phyloP scores from a whole-genome alignment of 352 stramenopile species.

The Pythium periplocum region DNA sequence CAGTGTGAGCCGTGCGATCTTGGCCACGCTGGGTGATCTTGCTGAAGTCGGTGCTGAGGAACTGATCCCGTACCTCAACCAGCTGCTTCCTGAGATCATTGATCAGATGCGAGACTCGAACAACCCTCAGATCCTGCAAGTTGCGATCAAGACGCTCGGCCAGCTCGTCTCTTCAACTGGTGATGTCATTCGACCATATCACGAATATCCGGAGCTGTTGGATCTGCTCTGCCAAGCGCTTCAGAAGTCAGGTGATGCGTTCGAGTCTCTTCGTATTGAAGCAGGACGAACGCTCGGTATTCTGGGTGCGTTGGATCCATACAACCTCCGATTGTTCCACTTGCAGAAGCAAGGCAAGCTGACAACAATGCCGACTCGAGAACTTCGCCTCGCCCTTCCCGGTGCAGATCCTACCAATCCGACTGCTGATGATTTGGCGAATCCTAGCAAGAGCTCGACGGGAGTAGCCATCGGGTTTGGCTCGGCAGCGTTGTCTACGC shows the following conservation, averaged over 20 bases:
- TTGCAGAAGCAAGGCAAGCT: constrained; percentile 76
- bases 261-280: constrained; percentile 73
- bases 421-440: neutral
- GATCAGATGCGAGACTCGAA: constrained; percentile 81
- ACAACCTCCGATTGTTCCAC: constrained; percentile 81
- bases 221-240: constrained; percentile 72
- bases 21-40: constrained; percentile 77
- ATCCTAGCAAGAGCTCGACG: neutral
- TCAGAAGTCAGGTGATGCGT: constrained; percentile 77
- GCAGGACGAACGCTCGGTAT: constrained; percentile 75
- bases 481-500: neutral
- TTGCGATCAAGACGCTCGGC: constrained; percentile 81
- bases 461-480: constrained; percentile 21
- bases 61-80: constrained; percentile 76
- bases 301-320: constrained; percentile 78
- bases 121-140: constrained; percentile 80
- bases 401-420: constrained; percentile 2
- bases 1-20: constrained; percentile 79
- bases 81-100: constrained; percentile 84
- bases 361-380: constrained; percentile 60
- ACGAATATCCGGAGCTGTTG: constrained; percentile 81
- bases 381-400: constrained; percentile 28
- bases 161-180: constrained; percentile 80
- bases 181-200: constrained; percentile 80
- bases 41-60: constrained; percentile 74